These are phyloP conservation scores for Aspergillus sp. DNA, from an alignment of 2,329 filamentous ascomycete genomes.

Conservation along the genomic window DNA sequence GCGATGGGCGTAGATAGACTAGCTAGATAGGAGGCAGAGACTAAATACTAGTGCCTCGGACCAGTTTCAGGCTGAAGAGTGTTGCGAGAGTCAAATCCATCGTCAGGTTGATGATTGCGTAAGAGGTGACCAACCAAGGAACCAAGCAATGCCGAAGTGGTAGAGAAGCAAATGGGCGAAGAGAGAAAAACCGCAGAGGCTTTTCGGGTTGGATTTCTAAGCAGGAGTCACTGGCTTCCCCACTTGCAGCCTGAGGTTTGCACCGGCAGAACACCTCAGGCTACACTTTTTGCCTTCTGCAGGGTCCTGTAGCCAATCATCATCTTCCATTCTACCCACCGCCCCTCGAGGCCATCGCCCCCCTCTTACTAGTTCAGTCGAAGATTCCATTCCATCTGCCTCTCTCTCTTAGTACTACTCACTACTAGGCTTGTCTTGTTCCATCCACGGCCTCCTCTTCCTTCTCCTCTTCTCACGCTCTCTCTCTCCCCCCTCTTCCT, in stretches of 20 bases:
- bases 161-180: slow-evolving; percentile 4
- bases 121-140: too few species aligned
- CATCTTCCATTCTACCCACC: neutral
- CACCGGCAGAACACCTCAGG: neutral
- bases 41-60: neutral
- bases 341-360: too few species aligned
- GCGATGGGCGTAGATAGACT: too few species aligned
- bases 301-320: neutral
- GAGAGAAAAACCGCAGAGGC: slow-evolving; percentile 1
- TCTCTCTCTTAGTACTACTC: too few species aligned
- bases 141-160: neutral
- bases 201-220: slow-evolving; percentile 6
- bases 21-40: neutral
- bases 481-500: neutral
- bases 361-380: too few species aligned
- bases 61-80: too few species aligned
- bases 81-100: too few species aligned
- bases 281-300: neutral
- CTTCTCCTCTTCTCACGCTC: neutral
- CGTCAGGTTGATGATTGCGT: too few species aligned
- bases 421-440: too few species aligned
- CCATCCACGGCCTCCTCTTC: neutral
- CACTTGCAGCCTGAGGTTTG: neutral
- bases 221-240: neutral
- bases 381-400: too few species aligned